Evolutionary conservation across 257 asterid species (phyloP).

Genomic region (Nicotiana noctiflora): DNA sequence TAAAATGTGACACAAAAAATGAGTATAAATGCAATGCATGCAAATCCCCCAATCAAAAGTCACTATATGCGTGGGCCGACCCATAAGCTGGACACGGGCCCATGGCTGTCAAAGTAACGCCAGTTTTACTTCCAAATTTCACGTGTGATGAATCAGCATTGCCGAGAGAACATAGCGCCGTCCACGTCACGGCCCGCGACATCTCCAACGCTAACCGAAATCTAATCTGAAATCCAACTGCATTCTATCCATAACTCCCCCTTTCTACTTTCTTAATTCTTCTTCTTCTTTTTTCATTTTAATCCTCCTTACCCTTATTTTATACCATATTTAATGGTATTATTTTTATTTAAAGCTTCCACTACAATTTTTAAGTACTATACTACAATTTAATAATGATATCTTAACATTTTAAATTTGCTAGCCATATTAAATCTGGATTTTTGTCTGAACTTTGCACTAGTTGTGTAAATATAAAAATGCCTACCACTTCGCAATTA

Average conservation of each 20-base stretch:
- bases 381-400: too few species aligned
- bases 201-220: constrained; percentile 10
- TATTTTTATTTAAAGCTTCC: too few species aligned
- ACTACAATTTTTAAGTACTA: background rate
- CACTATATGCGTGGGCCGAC: too few species aligned
- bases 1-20: too few species aligned
- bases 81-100: too few species aligned
- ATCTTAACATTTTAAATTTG: background rate
- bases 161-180: background rate
- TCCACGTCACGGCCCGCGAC: constrained; percentile 5
- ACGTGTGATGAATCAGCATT: background rate
- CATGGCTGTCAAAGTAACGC: background rate
- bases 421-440: too few species aligned
- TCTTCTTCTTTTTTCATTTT: background rate
- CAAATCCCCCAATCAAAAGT: too few species aligned
- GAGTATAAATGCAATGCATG: too few species aligned
- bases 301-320: background rate
- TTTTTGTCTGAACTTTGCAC: too few species aligned
- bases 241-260: constrained; percentile 4
- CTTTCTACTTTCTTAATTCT: background rate
- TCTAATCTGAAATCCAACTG: constrained; percentile 11
- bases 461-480: too few species aligned
- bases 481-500: too few species aligned
- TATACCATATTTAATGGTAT: background rate
- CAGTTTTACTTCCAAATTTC: background rate